Conservation (phyloP, 176 grass and related monocot genomes). For the Tillandsia fasciculata region DNA sequence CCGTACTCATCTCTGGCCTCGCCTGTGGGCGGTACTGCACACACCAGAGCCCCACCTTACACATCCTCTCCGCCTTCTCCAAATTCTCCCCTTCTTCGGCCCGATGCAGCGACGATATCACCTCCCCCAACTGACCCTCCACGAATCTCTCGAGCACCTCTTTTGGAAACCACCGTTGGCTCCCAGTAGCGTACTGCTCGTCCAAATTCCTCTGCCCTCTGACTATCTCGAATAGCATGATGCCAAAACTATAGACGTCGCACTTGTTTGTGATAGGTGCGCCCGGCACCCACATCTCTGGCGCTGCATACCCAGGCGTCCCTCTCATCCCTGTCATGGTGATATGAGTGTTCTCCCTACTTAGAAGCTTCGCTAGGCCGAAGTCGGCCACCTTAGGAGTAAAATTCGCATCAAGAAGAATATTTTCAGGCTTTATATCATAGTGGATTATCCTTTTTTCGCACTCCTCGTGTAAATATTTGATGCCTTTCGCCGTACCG, state of each 20-base stretch:
- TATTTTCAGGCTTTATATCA: too few relatives aligned
- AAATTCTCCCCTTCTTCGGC: conserved; percentile 15
- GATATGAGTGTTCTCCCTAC: conserved; percentile 45
- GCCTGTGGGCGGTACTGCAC: conserved; percentile 56
- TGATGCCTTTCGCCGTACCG: too few relatives aligned
- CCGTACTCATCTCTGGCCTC: conserved; percentile 45
- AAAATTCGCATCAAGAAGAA: too few relatives aligned
- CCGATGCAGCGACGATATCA: conserved; percentile 12
- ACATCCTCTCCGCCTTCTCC: conserved; percentile 43
- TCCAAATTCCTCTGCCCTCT: conserved; percentile 52
- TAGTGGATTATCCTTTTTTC: too few relatives aligned
- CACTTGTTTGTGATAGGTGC: conserved; percentile 48
- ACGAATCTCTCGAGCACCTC: conserved; percentile 51
- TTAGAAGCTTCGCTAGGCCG: conserved; percentile 39
- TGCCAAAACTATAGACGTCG: conserved; percentile 70
- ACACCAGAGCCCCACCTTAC: conserved; percentile 63
- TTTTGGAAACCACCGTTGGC: conserved; percentile 59
- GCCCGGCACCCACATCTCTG: conserved; percentile 57
- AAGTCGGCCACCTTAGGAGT: too few relatives aligned
- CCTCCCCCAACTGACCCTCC: conserved; percentile 13
- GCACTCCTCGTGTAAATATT: too few relatives aligned
- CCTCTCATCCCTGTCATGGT: conserved; percentile 46
- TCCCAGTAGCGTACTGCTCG: conserved; percentile 22
- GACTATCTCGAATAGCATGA: conserved; percentile 55
- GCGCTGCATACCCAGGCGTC: conserved; percentile 54